A percentile compares a stretch with the other conserved stretches of the same genome.
Evolutionary conservation across 441 rosid species (phyloP).

Genomic region (Arabidopsis lyrata): DNA sequence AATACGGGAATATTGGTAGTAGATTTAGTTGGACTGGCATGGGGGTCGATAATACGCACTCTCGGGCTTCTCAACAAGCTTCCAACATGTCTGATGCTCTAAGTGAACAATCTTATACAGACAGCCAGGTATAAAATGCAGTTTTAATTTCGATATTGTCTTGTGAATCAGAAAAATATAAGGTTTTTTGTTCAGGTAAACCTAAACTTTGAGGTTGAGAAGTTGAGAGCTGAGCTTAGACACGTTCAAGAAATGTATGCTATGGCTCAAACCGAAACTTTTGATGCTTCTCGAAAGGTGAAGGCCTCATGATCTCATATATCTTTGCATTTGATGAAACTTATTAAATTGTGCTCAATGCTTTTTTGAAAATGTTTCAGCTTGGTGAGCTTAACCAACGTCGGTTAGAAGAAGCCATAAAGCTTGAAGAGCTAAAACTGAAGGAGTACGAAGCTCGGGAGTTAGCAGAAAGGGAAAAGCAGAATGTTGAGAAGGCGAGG

Average conservation of each 20-base stretch:
- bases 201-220: slow-evolving; percentile 82
- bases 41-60: slow-evolving; percentile 48
- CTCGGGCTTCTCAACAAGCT: slow-evolving; percentile 66
- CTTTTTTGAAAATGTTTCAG: slow-evolving; percentile 48
- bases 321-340: slow-evolving; percentile 16
- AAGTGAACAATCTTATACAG: slow-evolving; percentile 54
- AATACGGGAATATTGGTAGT: slow-evolving; percentile 37
- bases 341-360: slow-evolving; percentile 23
- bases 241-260: slow-evolving; percentile 84
- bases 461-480: slow-evolving; percentile 67
- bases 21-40: slow-evolving; percentile 47
- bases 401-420: slow-evolving; percentile 67
- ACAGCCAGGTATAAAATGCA: slow-evolving; percentile 52
- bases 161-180: background rate
- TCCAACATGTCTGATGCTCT: slow-evolving; percentile 60
- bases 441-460: slow-evolving; percentile 65
- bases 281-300: slow-evolving; percentile 89
- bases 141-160: background rate
- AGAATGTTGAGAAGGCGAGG: slow-evolving; percentile 61
- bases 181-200: slow-evolving; percentile 50
- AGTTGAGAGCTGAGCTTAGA: slow-evolving; percentile 87
- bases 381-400: slow-evolving; percentile 58
- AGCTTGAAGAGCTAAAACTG: slow-evolving; percentile 64
- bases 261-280: slow-evolving; percentile 75
- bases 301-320: slow-evolving; percentile 8